Evolutionary conservation across 768 basidiomycete species (phyloP).

Genomic region (Symmetrospora coprosmae): DNA sequence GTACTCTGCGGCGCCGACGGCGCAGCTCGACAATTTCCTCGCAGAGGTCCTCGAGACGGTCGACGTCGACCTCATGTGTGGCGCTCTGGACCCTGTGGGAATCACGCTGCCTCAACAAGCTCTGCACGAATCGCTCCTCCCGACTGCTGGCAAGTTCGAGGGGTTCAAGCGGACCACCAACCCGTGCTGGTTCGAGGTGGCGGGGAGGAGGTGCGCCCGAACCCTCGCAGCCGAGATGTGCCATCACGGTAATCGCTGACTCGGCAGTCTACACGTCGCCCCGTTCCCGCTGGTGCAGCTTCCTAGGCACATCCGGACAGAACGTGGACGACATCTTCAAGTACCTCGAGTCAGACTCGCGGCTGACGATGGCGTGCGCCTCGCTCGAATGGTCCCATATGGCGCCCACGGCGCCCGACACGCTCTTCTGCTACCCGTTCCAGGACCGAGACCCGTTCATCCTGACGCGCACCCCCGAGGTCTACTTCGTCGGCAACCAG

Average conservation of each 20-base stretch:
- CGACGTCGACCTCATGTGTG: conserved; percentile 77
- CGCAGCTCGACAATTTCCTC: conserved; percentile 54
- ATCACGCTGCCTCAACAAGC: conserved; percentile 84
- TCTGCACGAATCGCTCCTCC: conserved; percentile 78
- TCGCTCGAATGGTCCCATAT: conserved; percentile 88
- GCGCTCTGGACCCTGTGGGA: conserved; percentile 73
- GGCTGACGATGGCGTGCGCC: conserved; percentile 56
- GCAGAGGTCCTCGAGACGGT: conserved; percentile 61
- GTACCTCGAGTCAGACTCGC: conserved; percentile 57
- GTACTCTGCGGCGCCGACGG: conserved; percentile 62
- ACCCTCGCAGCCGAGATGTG: no score
- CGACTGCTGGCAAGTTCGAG: conserved; percentile 40
- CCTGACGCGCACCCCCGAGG: conserved; percentile 64
- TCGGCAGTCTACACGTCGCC: conserved; percentile 34
- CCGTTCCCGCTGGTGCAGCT: no score
- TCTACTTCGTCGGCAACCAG: conserved; percentile 89
- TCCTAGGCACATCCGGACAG: conserved; percentile 82
- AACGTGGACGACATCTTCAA: conserved; percentile 89
- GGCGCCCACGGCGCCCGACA: conserved; percentile 97
- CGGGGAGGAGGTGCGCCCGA: conserved; percentile 42
- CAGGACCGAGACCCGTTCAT: conserved; percentile 76
- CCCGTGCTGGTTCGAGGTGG: conserved; percentile 65
- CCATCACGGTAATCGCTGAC: no score
- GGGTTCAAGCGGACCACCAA: conserved; percentile 72
- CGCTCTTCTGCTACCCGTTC: conserved; percentile 95